Evolutionary conservation across 345 rosid genomes (phyloP), one percentile per base, ranked within the genome.

Genomic region (Salix koriyanagi): DNA sequence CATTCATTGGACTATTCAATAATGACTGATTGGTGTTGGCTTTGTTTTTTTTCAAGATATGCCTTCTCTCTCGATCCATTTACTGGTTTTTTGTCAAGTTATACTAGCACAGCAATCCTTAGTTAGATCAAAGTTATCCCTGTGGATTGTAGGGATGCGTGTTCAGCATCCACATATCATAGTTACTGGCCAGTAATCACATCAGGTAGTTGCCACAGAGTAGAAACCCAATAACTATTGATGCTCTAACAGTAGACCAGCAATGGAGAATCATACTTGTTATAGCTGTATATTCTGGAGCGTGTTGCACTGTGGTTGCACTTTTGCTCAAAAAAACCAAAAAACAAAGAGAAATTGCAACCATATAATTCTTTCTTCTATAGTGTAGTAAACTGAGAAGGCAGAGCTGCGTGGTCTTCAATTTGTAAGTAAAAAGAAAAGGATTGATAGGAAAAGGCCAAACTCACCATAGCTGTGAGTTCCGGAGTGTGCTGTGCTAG

Each of bases 401-500:
- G 28, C 28, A 58, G 64, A 23, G 46, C 69, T 14, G 13, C 23
- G 7, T 66, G 19, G 11, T 66, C 18, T 32, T 15, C 4, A 32
- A 66, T 18, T 66, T 8, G 69, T 21, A 10, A 42, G 25, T 23
- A 58, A 58, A 25, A 12, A 23, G 25, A 23, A 23, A 12, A 58
- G 64, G 25, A 18, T 13, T 16, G n/a, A 36, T 0, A 5, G 14
- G 26, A 44, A 39, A 69, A 42, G 4, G 42, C 10, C 18, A 14
- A 64, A 84, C 90, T 84, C 52, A 96, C 99, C 99, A 96, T 96
- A 67, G 98, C 84, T 7, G 98, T 93, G 72, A 93, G 98, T 84
- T 91, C 99, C 13, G 98, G 97, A 46, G 92, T 94, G 79, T 96
- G 97, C 82, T 96, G 99, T n/a, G 99, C 99, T 50, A 93, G 85